Evolutionary conservation across 2,329 filamentous ascomycete species (phyloP).

Genomic region (Dothideomycetes sp.): DNA sequence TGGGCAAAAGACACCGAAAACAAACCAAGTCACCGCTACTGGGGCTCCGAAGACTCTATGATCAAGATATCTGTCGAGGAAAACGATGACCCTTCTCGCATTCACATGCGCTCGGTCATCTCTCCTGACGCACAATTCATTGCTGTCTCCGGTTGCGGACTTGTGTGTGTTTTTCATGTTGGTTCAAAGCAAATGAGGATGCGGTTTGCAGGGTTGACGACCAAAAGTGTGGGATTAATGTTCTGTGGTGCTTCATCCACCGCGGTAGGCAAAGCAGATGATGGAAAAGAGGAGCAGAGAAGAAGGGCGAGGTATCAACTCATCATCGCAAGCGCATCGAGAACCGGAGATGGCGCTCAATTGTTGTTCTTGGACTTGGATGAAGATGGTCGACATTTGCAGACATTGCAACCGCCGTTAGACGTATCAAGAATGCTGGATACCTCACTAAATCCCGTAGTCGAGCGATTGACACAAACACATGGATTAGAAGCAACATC

Average conservation of each 20-base stretch:
- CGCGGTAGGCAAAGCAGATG: too few species aligned
- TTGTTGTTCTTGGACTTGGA: too few species aligned
- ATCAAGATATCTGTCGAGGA: not conserved
- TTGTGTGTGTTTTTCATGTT: not conserved
- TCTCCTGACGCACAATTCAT: not conserved
- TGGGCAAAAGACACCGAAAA: not conserved
- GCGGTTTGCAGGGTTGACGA: not conserved
- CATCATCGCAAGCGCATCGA: too few species aligned
- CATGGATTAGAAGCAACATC: not conserved
- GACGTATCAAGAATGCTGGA: too few species aligned
- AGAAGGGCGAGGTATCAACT: too few species aligned
- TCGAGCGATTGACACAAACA: too few species aligned
- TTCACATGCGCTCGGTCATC: not conserved
- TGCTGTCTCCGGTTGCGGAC: not conserved
- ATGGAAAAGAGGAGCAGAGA: too few species aligned
- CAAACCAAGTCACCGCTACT: conserved; percentile 2
- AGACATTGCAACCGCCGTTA: too few species aligned
- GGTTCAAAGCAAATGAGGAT: not conserved
- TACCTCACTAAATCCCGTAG: too few species aligned
- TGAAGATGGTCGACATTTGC: too few species aligned
- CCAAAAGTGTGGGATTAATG: not conserved
- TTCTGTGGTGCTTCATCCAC: too few species aligned
- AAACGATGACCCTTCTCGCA: not conserved
- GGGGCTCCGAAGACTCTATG: conserved; percentile 2
- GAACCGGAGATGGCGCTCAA: too few species aligned